Evolutionary conservation across 768 basidiomycete species (phyloP).

Genomic region (Tephrocybe sp.): DNA sequence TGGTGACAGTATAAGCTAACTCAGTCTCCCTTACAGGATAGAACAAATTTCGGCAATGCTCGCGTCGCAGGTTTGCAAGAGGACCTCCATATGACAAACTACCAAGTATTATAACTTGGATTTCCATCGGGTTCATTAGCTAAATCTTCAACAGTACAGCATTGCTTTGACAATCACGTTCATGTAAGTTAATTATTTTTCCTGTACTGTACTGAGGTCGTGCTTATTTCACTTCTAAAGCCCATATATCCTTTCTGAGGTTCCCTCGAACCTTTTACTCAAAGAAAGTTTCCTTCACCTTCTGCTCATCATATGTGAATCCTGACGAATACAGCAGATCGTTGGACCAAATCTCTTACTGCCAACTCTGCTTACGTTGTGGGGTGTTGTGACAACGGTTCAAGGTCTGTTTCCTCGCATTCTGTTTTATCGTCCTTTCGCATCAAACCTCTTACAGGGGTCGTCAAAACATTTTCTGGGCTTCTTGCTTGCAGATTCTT

Average conservation of each 20-base stretch:
- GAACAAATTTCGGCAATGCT: conserved; percentile 24
- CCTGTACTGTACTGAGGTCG: neutral
- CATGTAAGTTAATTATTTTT: conserved; percentile 8
- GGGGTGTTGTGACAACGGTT: conserved; percentile 44
- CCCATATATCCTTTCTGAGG: conserved; percentile 26
- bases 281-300: conserved; percentile 19
- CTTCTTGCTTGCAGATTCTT: conserved; percentile 50
- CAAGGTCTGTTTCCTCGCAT: conserved; percentile 37
- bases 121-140: neutral
- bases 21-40: conserved; percentile 3
- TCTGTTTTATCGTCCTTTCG: conserved; percentile 38
- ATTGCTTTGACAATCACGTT: conserved; percentile 22
- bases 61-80: conserved; percentile 20
- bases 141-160: conserved; percentile 11
- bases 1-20: neutral
- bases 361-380: conserved; percentile 42
- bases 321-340: conserved; percentile 21
- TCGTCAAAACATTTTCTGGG: conserved; percentile 11
- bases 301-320: conserved; percentile 1
- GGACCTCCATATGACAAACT: conserved; percentile 20
- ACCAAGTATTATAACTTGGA: conserved; percentile 13
- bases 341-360: conserved; percentile 49
- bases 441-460: conserved; percentile 1
- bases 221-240: no score
- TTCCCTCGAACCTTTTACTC: conserved; percentile 44